phyloP scores from a whole-genome alignment of 1,139 yeast genomes.

The Geotrichum armillariae region DNA sequence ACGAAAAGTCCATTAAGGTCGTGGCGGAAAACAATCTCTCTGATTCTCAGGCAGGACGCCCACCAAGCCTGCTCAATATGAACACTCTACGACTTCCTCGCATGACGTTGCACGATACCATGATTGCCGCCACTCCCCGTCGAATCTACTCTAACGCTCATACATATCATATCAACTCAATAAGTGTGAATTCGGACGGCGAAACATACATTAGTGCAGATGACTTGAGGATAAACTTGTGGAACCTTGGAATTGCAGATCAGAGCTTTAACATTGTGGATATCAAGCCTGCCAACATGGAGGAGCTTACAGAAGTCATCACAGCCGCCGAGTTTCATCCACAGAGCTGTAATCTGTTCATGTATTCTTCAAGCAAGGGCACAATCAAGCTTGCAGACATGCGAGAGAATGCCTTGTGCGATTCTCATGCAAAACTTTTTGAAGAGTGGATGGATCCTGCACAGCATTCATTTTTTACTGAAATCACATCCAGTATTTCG shows the following conservation, averaged over 20 bases:
- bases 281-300: conserved; percentile 98
- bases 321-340: conserved; percentile 99
- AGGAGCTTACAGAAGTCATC: conserved; percentile 95
- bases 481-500: conserved; percentile 89
- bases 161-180: conserved; percentile 95
- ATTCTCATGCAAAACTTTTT: conserved; percentile 78
- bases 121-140: conserved; percentile 93
- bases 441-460: conserved; percentile 94
- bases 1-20: conserved; percentile 86
- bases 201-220: conserved; percentile 94
- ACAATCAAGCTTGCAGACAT: conserved; percentile 93
- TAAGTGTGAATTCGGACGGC: conserved; percentile 91
- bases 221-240: conserved; percentile 89
- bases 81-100: conserved; percentile 71
- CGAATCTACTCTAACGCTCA: conserved; percentile 93
- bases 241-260: conserved; percentile 94
- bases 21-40: conserved; percentile 87
- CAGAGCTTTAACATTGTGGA: conserved; percentile 94
- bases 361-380: conserved; percentile 97
- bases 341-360: conserved; percentile 82
- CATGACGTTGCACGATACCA: conserved; percentile 86
- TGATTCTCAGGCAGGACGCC: conserved; percentile 39
- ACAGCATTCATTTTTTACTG: conserved; percentile 93
- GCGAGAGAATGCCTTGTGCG: conserved; percentile 95
- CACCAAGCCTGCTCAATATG: conserved; percentile 31